phyloP scores from a whole-genome alignment of 192 early-diverging fungal genomes.

The Jimgerdemannia flammicorona region DNA sequence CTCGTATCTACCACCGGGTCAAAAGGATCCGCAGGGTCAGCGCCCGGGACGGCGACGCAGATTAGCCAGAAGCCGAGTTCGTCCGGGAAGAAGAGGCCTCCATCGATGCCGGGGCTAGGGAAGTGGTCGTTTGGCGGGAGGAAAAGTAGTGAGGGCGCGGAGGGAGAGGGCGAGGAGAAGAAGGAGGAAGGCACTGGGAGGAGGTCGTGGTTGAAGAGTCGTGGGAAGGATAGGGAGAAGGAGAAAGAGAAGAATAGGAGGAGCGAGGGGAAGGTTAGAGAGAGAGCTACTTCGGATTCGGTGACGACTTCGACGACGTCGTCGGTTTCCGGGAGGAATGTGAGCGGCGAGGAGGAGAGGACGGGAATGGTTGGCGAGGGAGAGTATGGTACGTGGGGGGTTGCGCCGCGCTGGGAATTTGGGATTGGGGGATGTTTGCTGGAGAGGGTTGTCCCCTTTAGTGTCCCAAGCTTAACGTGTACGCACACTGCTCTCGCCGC shows the following conservation, averaged over 20 bases:
- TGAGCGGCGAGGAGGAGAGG: neutral
- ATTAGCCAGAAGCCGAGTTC: neutral
- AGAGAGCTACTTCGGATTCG: neutral
- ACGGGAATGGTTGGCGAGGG: no score
- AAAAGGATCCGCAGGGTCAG: no score
- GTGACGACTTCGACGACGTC: neutral
- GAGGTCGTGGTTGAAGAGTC: no score
- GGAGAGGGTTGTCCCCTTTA: no score
- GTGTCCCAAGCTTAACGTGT: no score
- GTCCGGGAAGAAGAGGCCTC: neutral
- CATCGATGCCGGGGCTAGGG: neutral
- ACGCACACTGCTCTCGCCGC: no score
- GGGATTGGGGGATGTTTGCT: no score
- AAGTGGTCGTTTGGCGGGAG: neutral
- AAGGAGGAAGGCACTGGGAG: neutral
- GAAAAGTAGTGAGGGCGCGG: neutral
- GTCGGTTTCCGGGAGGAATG: neutral
- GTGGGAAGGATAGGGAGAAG: neutral
- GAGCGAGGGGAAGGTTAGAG: neutral
- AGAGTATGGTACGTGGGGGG: no score
- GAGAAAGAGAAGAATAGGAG: neutral
- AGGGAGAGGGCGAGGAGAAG: neutral
- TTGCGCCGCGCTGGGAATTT: no score
- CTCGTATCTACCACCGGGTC: no score
- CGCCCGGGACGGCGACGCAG: neutral